These are phyloP conservation scores for Lepidium didymum DNA, from an alignment of 345 rosid genomes.

Conservation along the genomic window DNA sequence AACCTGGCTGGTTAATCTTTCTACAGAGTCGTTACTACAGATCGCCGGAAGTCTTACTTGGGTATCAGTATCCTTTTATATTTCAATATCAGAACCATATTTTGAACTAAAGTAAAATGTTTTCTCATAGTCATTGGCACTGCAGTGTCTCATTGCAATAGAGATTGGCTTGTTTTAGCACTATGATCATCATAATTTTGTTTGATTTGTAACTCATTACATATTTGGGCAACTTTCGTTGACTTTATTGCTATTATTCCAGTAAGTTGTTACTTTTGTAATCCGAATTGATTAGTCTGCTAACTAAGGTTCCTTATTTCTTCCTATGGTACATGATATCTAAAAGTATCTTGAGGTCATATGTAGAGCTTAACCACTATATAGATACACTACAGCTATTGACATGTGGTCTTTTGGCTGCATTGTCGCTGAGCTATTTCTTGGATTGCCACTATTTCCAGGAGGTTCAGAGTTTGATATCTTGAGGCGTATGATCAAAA, in stretches of 20 bases:
- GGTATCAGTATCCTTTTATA: slow-evolving; percentile 87
- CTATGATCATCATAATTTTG: not conserved
- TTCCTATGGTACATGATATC: not conserved
- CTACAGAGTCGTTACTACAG: slow-evolving; percentile 99
- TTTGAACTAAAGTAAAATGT: not conserved
- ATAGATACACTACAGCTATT: slow-evolving; percentile 89
- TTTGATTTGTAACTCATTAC: slow-evolving; percentile 4
- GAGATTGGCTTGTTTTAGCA: slow-evolving; percentile 6
- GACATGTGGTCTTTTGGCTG: slow-evolving; percentile 99
- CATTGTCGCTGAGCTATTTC: slow-evolving; percentile 97
- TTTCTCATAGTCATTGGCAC: not conserved
- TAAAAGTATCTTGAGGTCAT: not conserved
- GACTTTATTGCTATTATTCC: not conserved
- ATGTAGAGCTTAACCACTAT: slow-evolving; percentile 40
- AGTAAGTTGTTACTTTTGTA: not conserved
- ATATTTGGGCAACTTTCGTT: not conserved
- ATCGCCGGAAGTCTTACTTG: slow-evolving; percentile 98
- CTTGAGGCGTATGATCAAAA: slow-evolving; percentile 80
- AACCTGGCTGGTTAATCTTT: slow-evolving; percentile 23
- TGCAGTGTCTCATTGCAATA: slow-evolving; percentile 3
- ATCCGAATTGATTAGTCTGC: not conserved
- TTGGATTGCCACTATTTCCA: slow-evolving; percentile 95
- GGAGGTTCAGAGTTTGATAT: slow-evolving; percentile 99
- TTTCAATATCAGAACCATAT: not conserved
- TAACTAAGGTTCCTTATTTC: not conserved